These are phyloP conservation scores for Fonsecaea pedrosoi DNA, from an alignment of 2,329 filamentous ascomycete species.

Conservation along the genomic window DNA sequence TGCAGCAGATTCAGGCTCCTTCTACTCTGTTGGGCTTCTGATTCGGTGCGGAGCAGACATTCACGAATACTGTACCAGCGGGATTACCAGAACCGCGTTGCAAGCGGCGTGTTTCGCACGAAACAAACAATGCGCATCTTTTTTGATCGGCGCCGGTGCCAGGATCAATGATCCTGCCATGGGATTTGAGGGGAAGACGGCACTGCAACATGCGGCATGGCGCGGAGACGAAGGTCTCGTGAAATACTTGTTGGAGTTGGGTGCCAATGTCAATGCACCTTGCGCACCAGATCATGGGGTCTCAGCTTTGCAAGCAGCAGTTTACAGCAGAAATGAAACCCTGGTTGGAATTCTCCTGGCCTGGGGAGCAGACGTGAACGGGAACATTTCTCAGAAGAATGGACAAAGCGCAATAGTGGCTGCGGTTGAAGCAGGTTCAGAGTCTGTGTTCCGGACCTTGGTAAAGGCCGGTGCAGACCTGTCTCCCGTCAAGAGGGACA, in stretches of 20 bases:
- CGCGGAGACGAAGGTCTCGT: constrained; percentile 34
- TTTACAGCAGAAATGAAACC: constrained; percentile 26
- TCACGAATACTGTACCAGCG: background rate
- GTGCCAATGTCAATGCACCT: constrained; percentile 37
- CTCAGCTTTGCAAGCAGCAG: constrained; percentile 26
- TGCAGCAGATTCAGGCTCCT: too few relatives aligned
- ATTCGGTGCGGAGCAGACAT: constrained; percentile 7
- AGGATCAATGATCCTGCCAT: constrained; percentile 19
- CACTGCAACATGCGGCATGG: constrained; percentile 39
- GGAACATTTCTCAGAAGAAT: background rate
- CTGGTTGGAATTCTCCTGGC: constrained; percentile 27
- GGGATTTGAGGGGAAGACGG: constrained; percentile 1
- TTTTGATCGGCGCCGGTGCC: constrained; percentile 33
- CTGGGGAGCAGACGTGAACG: constrained; percentile 13
- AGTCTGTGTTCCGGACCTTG: constrained; percentile 26
- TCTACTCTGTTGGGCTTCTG: background rate
- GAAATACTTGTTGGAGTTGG: constrained; percentile 25
- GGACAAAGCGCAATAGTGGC: constrained; percentile 24
- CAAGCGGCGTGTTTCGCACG: constrained; percentile 28
- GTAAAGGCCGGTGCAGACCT: constrained; percentile 48
- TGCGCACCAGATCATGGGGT: constrained; percentile 21
- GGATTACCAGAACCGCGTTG: constrained; percentile 14
- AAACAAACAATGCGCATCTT: constrained; percentile 28
- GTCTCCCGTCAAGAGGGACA: constrained; percentile 30
- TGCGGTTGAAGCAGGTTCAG: background rate